These are phyloP conservation scores for Arabis hirsuta DNA, from an alignment of 345 rosid genomes.

Conservation along the genomic window DNA sequence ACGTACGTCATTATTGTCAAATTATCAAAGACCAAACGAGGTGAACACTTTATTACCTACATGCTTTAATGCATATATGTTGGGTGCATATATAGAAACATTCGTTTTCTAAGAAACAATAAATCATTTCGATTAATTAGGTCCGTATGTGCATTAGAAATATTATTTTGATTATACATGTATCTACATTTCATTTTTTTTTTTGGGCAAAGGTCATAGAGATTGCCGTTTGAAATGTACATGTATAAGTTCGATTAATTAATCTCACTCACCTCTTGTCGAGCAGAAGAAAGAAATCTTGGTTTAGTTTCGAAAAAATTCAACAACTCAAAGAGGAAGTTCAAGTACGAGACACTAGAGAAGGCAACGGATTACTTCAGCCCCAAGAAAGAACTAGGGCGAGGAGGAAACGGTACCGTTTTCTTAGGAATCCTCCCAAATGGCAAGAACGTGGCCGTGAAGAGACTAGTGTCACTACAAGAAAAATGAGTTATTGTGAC, in stretches of 20 bases:
- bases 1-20: slow-evolving; percentile 31
- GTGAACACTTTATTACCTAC: slow-evolving; percentile 1
- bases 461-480: slow-evolving; percentile 46
- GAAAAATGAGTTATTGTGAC: too few species aligned
- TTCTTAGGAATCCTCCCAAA: slow-evolving; percentile 57
- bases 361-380: slow-evolving; percentile 52
- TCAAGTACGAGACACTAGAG: slow-evolving; percentile 55
- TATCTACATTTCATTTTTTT: background rate
- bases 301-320: slow-evolving; percentile 33
- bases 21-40: slow-evolving; percentile 39
- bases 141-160: background rate
- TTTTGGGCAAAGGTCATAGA: too few species aligned
- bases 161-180: background rate
- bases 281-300: slow-evolving; percentile 37
- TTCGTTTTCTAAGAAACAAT: background rate
- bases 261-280: slow-evolving; percentile 4
- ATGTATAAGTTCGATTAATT: background rate
- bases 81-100: background rate
- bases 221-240: too few species aligned
- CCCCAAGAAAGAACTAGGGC: slow-evolving; percentile 44
- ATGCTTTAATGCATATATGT: background rate
- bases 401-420: slow-evolving; percentile 62
- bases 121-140: background rate
- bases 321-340: slow-evolving; percentile 39
- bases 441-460: slow-evolving; percentile 66